Conservation (phyloP, 2,329 filamentous ascomycete genomes). For the Rachicladosporium sp. region DNA sequence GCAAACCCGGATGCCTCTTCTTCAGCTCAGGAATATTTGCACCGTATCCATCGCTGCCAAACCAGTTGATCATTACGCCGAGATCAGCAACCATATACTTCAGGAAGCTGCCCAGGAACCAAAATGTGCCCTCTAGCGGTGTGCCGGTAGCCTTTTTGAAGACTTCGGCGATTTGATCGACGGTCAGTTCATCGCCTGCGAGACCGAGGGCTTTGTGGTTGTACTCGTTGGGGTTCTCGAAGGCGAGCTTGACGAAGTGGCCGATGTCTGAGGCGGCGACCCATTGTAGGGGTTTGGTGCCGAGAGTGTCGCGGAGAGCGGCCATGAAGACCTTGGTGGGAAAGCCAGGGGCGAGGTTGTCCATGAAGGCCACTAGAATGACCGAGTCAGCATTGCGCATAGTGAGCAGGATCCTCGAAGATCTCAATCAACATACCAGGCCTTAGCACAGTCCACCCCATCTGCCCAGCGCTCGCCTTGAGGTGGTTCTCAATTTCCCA, state of each 20-base stretch:
- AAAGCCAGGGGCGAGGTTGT: constrained; percentile 42
- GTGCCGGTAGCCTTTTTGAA: constrained; percentile 37
- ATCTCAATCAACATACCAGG: constrained; percentile 4
- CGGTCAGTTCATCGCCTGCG: constrained; percentile 42
- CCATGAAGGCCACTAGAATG: constrained; percentile 47
- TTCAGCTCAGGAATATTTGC: constrained; percentile 35
- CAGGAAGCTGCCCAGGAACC: constrained; percentile 30
- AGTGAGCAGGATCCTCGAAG: too few relatives aligned
- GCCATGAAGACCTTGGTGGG: constrained; percentile 40
- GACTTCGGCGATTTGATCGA: constrained; percentile 32
- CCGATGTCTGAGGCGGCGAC: constrained; percentile 40
- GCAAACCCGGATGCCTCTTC: constrained; percentile 33
- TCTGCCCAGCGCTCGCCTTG: constrained; percentile 33
- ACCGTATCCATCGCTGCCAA: constrained; percentile 36
- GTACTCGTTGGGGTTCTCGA: constrained; percentile 34
- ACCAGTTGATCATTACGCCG: constrained; percentile 32
- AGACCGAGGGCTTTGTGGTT: constrained; percentile 36
- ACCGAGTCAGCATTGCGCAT: too few relatives aligned
- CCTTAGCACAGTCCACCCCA: constrained; percentile 51
- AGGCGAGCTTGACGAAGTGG: constrained; percentile 37
- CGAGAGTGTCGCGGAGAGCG: constrained; percentile 27
- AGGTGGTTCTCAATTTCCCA: constrained; percentile 50
- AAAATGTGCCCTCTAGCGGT: constrained; percentile 32
- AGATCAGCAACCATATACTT: constrained; percentile 30
- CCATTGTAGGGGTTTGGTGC: constrained; percentile 24